These are phyloP conservation scores for Erodium chrysanthum DNA, from an alignment of 441 rosid genomes.

Conservation along the genomic window DNA sequence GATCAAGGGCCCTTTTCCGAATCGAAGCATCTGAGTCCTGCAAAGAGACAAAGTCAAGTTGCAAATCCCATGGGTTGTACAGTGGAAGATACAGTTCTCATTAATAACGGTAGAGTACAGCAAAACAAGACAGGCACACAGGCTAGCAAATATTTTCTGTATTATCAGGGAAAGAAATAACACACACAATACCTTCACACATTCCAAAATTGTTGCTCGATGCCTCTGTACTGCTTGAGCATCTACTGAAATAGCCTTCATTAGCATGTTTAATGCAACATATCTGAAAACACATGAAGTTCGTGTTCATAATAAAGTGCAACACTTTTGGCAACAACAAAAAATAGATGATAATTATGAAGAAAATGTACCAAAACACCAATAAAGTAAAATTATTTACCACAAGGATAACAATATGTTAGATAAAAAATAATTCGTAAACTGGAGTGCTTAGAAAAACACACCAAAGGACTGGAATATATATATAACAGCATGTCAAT, in stretches of 20 bases:
- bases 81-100: conserved; percentile 10
- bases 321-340: conserved; percentile 2
- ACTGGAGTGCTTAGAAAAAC: too few species aligned
- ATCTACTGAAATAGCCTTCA: conserved; percentile 87
- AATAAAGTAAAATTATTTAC: conserved; percentile 1
- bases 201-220: conserved; percentile 88
- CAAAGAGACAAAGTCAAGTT: conserved; percentile 24
- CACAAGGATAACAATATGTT: background rate
- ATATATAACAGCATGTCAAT: too few species aligned
- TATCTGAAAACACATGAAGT: conserved; percentile 41
- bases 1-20: conserved; percentile 94
- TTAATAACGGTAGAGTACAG: conserved; percentile 10
- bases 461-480: too few species aligned
- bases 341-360: background rate
- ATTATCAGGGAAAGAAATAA: conserved; percentile 18
- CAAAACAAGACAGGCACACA: background rate
- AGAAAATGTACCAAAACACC: background rate
- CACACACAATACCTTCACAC: conserved; percentile 67
- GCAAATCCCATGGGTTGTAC: conserved; percentile 9
- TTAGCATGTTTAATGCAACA: conserved; percentile 97
- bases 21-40: conserved; percentile 99
- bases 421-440: too few species aligned
- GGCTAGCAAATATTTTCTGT: conserved; percentile 7
- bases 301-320: background rate
- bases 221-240: conserved; percentile 99